phyloP scores from a whole-genome alignment of 495 filamentous ascomycete genomes.

The Paragyromitra xinjiangensis region DNA sequence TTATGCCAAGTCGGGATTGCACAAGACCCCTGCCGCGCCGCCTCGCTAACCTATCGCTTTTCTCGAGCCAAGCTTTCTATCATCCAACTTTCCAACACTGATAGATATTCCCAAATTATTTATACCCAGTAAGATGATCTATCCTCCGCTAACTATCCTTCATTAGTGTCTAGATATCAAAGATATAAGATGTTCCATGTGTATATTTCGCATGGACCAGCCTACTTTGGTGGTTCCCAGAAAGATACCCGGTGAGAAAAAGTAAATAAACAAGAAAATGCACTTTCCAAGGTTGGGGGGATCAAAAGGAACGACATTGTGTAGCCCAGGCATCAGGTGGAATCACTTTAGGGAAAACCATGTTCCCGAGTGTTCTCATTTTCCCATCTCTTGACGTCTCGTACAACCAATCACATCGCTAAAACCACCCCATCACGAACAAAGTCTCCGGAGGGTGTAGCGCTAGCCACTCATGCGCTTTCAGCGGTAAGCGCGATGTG shows the following conservation, averaged over 20 bases:
- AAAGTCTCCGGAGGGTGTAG: slow-evolving; percentile 1
- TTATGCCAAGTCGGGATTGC: slow-evolving; percentile 52
- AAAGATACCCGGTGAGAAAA: slow-evolving; percentile 28
- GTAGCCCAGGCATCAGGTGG: slow-evolving; percentile 27
- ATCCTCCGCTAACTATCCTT: slow-evolving; percentile 12
- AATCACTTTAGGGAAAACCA: slow-evolving; percentile 32
- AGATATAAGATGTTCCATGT: slow-evolving; percentile 22
- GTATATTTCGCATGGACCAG: slow-evolving; percentile 41
- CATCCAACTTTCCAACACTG: slow-evolving; percentile 18
- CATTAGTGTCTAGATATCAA: slow-evolving; percentile 27
- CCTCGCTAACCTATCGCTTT: slow-evolving; percentile 44
- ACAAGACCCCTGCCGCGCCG: slow-evolving; percentile 39
- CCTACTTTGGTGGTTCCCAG: slow-evolving; percentile 18
- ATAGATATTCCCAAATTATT: slow-evolving; percentile 25
- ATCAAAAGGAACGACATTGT: slow-evolving; percentile 17
- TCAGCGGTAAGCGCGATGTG: slow-evolving; percentile 51
- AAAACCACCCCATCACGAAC: slow-evolving; percentile 30
- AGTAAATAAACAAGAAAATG: slow-evolving; percentile 23
- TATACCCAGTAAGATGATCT: slow-evolving; percentile 20
- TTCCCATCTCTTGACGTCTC: slow-evolving; percentile 50
- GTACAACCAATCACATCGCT: slow-evolving; percentile 37
- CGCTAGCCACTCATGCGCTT: slow-evolving; percentile 40
- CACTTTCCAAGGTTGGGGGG: slow-evolving; percentile 19
- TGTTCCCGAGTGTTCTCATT: slow-evolving; percentile 31
- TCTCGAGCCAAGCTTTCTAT: slow-evolving; percentile 42